These are phyloP conservation scores for Platismatia glauca DNA, from an alignment of 495 filamentous ascomycete genomes.

Conservation along the genomic window DNA sequence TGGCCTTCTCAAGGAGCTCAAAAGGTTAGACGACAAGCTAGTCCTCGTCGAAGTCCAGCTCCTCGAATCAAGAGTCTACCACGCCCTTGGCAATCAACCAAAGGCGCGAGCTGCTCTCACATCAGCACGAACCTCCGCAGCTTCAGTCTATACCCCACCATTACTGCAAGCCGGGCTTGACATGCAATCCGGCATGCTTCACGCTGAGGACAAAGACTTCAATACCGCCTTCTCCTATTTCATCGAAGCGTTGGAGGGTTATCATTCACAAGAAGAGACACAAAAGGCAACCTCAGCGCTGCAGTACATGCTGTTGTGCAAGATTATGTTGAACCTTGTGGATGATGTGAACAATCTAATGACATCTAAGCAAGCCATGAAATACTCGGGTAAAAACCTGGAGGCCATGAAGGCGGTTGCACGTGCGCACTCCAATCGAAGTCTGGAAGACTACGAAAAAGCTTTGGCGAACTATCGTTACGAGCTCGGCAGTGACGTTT, in stretches of 20 bases:
- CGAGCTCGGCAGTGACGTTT: conserved; percentile 84
- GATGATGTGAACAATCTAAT: conserved; percentile 92
- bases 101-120: conserved; percentile 95
- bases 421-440: conserved; percentile 86
- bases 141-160: conserved; percentile 93
- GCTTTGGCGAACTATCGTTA: conserved; percentile 80
- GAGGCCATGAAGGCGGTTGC: conserved; percentile 99
- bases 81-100: conserved; percentile 90
- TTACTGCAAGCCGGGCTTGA: conserved; percentile 91
- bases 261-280: conserved; percentile 82
- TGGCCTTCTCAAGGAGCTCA: conserved; percentile 85
- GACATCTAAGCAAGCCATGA: conserved; percentile 87
- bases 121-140: conserved; percentile 85
- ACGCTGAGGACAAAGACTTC: conserved; percentile 98
- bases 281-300: conserved; percentile 79
- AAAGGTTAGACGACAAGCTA: conserved; percentile 96
- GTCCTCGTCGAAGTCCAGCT: conserved; percentile 98
- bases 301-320: conserved; percentile 99
- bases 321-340: conserved; percentile 96
- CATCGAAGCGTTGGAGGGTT: conserved; percentile 96
- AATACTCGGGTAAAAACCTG: conserved; percentile 86
- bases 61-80: conserved; percentile 92
- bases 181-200: conserved; percentile 98
- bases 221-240: conserved; percentile 98
- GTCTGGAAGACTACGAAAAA: conserved; percentile 90